phyloP scores from a whole-genome alignment of 108 stramenopile species.

The Bacterosira constricta region DNA sequence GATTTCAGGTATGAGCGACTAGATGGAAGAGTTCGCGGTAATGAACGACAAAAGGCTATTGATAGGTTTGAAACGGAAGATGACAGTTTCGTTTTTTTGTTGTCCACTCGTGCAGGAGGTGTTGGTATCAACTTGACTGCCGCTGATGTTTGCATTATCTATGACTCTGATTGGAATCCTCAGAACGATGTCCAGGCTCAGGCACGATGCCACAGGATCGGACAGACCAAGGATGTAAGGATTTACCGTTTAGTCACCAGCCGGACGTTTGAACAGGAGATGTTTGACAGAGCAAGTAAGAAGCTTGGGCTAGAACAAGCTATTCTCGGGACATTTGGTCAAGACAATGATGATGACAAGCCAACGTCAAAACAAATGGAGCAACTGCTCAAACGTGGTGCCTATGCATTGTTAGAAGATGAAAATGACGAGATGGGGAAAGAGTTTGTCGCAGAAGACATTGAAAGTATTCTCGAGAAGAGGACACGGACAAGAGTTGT shows the following conservation, averaged over 20 bases:
- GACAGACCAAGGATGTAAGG: constrained; percentile 95
- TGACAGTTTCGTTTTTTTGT: constrained; percentile 91
- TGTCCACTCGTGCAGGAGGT: constrained; percentile 94
- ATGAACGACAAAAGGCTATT: constrained; percentile 97
- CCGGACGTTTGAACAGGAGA: constrained; percentile 97
- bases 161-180: constrained; percentile 95
- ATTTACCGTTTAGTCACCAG: constrained; percentile 97
- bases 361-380: constrained; percentile 94
- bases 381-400: constrained; percentile 88
- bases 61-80: constrained; percentile 93
- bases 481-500: constrained; percentile 88
- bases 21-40: constrained; percentile 84
- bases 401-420: constrained; percentile 89
- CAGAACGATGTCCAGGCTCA: constrained; percentile 99
- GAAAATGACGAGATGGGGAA: constrained; percentile 84
- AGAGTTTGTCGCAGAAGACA: constrained; percentile 88
- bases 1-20: constrained; percentile 90
- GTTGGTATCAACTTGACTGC: constrained; percentile 99
- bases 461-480: constrained; percentile 89
- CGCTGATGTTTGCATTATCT: constrained; percentile 54
- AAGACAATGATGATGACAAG: constrained; percentile 88
- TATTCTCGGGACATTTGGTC: constrained; percentile 92
- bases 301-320: constrained; percentile 99
- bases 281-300: constrained; percentile 97
- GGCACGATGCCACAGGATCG: constrained; percentile 98